Evolutionary conservation across 129 eudicot species (phyloP).

Genomic region (Calendula officinalis): DNA sequence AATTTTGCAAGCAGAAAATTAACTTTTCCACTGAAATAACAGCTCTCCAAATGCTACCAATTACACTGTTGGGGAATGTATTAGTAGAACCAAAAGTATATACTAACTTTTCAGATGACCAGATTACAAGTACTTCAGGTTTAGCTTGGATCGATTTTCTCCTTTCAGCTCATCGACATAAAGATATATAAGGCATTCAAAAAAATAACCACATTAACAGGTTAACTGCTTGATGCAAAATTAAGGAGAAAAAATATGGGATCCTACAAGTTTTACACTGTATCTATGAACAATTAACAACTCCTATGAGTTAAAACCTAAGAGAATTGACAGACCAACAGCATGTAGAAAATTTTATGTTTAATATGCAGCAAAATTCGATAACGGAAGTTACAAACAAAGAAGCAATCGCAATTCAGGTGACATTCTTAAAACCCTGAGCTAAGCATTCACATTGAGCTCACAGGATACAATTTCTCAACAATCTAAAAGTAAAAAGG

Average conservation of each 20-base stretch:
- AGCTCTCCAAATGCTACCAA: conserved; percentile 12
- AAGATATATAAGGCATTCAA: background rate
- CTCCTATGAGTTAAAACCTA: conserved; percentile 2
- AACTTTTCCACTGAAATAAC: too few relatives aligned
- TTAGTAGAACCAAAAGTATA: background rate
- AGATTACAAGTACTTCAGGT: conserved; percentile 5
- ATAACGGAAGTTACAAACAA: background rate
- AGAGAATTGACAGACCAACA: too few relatives aligned
- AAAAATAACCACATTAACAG: background rate
- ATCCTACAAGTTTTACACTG: conserved; percentile 12
- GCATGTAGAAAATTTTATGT: too few relatives aligned
- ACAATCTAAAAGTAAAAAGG: conserved; percentile 8
- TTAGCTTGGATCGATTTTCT: conserved; percentile 18
- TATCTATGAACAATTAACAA: conserved; percentile 16
- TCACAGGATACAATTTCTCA: background rate
- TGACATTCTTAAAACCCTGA: conserved; percentile 3
- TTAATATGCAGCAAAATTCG: background rate
- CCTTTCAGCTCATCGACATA: conserved; percentile 6
- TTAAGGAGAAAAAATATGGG: background rate
- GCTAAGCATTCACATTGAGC: background rate
- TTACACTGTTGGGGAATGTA: background rate
- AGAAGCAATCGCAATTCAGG: background rate
- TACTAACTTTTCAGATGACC: conserved; percentile 16
- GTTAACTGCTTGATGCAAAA: background rate
- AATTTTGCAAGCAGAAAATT: too few relatives aligned